Evolutionary conservation across 1,284 basidiomycete genomes (phyloP).

Genomic region (Papiliotrema laurentii): DNA sequence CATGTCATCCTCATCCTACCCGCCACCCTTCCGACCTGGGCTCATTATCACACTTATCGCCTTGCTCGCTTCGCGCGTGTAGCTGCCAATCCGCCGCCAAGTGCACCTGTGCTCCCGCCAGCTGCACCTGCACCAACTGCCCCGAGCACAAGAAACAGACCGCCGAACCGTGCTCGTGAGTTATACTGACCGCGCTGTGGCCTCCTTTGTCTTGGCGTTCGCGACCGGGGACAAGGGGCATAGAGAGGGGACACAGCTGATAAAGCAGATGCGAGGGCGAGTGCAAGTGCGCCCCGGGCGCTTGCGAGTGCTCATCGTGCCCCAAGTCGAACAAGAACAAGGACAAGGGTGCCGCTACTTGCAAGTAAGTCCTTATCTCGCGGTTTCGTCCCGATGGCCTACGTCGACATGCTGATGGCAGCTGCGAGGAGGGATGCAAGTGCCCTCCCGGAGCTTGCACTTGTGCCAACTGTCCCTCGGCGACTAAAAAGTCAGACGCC

Average conservation of each 20-base stretch:
- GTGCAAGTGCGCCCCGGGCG: conserved; percentile 24
- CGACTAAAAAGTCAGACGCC: conserved; percentile 1
- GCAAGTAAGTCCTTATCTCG: neutral
- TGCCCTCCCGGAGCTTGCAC: conserved; percentile 25
- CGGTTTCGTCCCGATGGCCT: neutral
- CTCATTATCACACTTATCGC: neutral
- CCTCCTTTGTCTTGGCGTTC: too few species aligned
- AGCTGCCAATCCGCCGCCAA: conserved; percentile 5
- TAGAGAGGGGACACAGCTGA: neutral
- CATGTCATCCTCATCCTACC: neutral
- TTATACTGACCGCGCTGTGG: neutral
- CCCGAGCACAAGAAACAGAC: conserved; percentile 4
- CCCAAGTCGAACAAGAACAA: conserved; percentile 10
- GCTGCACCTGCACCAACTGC: conserved; percentile 10
- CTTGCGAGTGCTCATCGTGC: conserved; percentile 18
- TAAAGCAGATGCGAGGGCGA: conserved; percentile 6
- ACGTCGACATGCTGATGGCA: too few species aligned
- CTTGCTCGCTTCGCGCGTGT: neutral
- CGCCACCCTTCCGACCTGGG: neutral
- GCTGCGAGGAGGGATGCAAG: conserved; percentile 13
- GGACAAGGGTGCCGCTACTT: neutral
- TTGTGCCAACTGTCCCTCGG: conserved; percentile 10
- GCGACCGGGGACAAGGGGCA: neutral
- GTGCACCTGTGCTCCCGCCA: conserved; percentile 8
- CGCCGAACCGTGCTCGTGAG: conserved; percentile 8